Percentiles rank a stretch among this genome's conserved stretches.
phyloP scores from a whole-genome alignment of 2,329 filamentous ascomycete genomes.

The Rhynchosporium agropyri region DNA sequence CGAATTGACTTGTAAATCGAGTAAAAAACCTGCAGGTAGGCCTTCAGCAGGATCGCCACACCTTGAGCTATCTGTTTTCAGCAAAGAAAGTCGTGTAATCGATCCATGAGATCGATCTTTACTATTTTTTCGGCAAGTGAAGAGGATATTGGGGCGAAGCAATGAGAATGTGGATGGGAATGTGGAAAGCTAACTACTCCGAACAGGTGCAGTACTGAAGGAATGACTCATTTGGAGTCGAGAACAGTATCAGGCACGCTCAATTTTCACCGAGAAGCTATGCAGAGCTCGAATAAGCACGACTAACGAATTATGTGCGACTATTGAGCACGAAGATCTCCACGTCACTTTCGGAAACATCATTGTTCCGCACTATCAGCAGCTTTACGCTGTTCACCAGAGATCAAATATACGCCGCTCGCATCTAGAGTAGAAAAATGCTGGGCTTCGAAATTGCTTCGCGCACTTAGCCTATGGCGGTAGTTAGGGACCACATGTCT shows the following conservation, averaged over 20 bases:
- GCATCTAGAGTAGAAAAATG: constrained; percentile 42
- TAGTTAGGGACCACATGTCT: constrained; percentile 38
- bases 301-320: not conserved
- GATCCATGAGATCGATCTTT: too few species aligned
- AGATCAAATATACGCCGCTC: constrained; percentile 59
- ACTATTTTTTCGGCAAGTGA: too few species aligned
- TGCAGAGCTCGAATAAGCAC: not conserved
- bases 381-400: constrained; percentile 54
- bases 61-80: too few species aligned
- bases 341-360: not conserved
- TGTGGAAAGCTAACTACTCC: too few species aligned
- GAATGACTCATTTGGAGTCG: not conserved
- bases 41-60: too few species aligned
- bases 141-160: too few species aligned
- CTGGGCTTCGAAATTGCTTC: constrained; percentile 45
- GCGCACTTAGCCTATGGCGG: too few species aligned
- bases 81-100: too few species aligned
- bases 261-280: not conserved
- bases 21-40: too few species aligned
- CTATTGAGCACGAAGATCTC: not conserved
- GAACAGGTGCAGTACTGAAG: too few species aligned
- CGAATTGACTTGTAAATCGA: too few species aligned
- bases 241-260: not conserved
- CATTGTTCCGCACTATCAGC: constrained; percentile 36
- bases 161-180: too few species aligned